phyloP scores from a whole-genome alignment of 306 rosid species.

The Casuarina glauca region DNA sequence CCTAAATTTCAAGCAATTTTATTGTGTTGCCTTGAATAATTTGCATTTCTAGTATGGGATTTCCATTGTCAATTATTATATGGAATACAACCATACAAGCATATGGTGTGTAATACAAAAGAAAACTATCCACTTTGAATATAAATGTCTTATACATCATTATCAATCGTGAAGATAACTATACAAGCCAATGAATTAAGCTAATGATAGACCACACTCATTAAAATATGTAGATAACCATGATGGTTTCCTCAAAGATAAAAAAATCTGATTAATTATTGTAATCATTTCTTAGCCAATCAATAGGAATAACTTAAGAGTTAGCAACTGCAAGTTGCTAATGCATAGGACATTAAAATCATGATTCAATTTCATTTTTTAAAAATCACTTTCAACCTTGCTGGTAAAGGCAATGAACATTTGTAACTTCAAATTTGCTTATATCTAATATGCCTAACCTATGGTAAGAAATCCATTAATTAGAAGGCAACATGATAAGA shows the following conservation, averaged over 20 bases:
- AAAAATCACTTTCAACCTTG: slow-evolving; percentile 78
- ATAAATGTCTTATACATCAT: neutral
- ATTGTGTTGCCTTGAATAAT: no score
- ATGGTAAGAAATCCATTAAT: slow-evolving; percentile 13
- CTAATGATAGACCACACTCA: slow-evolving; percentile 35
- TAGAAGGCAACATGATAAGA: neutral
- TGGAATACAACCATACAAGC: no score
- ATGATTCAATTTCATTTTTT: slow-evolving; percentile 6
- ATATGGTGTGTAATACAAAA: neutral
- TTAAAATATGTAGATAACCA: slow-evolving; percentile 74
- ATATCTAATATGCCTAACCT: slow-evolving; percentile 89
- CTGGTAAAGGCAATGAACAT: slow-evolving; percentile 92
- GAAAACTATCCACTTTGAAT: neutral
- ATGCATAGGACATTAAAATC: slow-evolving; percentile 12
- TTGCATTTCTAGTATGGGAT: no score
- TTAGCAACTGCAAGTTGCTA: slow-evolving; percentile 15
- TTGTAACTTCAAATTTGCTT: slow-evolving; percentile 57
- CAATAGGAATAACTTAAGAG: slow-evolving; percentile 16
- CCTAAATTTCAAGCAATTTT: no score
- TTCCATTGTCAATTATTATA: no score
- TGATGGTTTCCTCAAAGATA: slow-evolving; percentile 65
- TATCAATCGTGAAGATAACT: neutral
- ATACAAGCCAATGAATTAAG: neutral
- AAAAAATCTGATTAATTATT: slow-evolving; percentile 39
- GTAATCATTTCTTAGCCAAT: slow-evolving; percentile 58